Percentiles rank a stretch among this genome's conserved stretches.
Conservation (phyloP, 306 rosid genomes). For the Cyamopsis tetragonoloba region DNA sequence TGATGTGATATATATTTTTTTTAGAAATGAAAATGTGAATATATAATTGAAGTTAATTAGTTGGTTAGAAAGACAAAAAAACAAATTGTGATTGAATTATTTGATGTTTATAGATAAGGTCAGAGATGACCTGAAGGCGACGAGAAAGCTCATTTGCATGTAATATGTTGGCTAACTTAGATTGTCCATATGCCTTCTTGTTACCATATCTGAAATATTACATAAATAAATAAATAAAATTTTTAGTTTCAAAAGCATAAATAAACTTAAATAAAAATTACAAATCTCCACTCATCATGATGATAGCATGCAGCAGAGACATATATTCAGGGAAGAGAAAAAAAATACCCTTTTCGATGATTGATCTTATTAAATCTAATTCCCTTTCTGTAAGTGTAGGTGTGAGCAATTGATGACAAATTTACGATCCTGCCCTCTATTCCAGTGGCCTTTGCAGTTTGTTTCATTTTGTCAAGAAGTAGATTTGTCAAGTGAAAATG, state of each 20-base stretch:
- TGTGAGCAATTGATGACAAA: constrained; percentile 81
- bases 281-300: not conserved
- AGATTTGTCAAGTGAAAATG: constrained; percentile 77
- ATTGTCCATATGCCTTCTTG: constrained; percentile 87
- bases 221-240: too few species aligned
- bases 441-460: constrained; percentile 64
- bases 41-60: too few species aligned
- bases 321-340: not conserved
- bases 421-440: constrained; percentile 88
- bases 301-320: not conserved
- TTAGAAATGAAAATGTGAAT: too few species aligned
- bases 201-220: constrained; percentile 54
- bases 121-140: constrained; percentile 52
- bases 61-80: too few species aligned
- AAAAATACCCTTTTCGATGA: constrained; percentile 47
- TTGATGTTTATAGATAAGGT: not conserved
- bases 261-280: not conserved
- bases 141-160: constrained; percentile 83
- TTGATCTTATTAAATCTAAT: constrained; percentile 66
- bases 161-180: constrained; percentile 82
- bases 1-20: too few species aligned
- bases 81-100: not conserved
- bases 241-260: too few species aligned
- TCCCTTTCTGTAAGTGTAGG: constrained; percentile 52
- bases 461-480: constrained; percentile 75